Evolutionary conservation across 495 filamentous ascomycete species (phyloP), one percentile per base, ranked within the genome.

Genomic region (Penicillium pancosmium): DNA sequence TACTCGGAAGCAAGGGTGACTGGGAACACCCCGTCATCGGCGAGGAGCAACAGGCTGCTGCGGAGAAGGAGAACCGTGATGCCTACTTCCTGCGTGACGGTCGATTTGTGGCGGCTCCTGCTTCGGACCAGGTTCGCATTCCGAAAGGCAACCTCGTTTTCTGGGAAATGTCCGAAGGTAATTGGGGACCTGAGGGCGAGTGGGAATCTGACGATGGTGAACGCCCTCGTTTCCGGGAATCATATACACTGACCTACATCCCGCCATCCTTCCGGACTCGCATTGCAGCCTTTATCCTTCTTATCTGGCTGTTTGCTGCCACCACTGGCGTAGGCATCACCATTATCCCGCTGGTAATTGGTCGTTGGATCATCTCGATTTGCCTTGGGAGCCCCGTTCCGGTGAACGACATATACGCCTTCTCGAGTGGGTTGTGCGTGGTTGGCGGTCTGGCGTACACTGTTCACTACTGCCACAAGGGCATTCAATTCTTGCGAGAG

Each of bases 401-500:
- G 18, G 86, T 91, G 68, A 98, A 97, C 71, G 94, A 99, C 69
- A 88, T 99, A 36, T 98, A 99, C 69, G 93, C 95, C 11, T 96
- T 96, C 71, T 94, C 91, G 49, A 84, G 91, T 38, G 94, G 94
- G 18, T 80, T 93, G 55, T 93, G 92, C 66, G 76, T 91, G 16
- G 80, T 94, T 25, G 90, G 90, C 52, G 82, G 82, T 5, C 65
- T 83, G 13, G 73, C 80, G 13, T 93, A 90, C 68, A 63, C 79
- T 27, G 61, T 83, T 10, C 68, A 86, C 55, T 83, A 88, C 64
- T 70, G 80, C 15, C 74, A 72, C n/a, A 63, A 75, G 0, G 78
- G 78, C 52, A 71, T 82, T 50, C 55, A 57, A 2, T 71, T 68
- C 48, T 43, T 79, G 50, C 74, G 68, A 52, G 62, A 72, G 11